Conservation (phyloP, 352 stramenopile species). For the Phytophthora hibernalis region DNA sequence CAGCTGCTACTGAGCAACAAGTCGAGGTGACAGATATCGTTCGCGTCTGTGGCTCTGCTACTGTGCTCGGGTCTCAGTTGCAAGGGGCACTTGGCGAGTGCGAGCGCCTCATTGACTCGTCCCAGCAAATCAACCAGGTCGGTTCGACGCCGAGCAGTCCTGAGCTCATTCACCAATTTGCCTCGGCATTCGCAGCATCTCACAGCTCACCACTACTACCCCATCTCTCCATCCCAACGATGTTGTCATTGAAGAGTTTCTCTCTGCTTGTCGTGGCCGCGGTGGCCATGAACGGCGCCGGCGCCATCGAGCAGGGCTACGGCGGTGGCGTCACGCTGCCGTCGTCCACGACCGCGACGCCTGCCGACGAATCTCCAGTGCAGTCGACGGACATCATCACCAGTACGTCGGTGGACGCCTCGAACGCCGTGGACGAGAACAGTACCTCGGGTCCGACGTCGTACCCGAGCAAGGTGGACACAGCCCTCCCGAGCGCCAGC, state of each 20-base stretch:
- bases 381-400: slow-evolving; percentile 8
- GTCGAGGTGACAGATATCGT: slow-evolving; percentile 16
- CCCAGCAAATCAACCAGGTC: background rate
- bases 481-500: slow-evolving; percentile 19
- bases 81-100: slow-evolving; percentile 11
- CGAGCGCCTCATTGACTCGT: slow-evolving; percentile 8
- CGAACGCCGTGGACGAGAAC: slow-evolving; percentile 13
- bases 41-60: slow-evolving; percentile 14
- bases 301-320: slow-evolving; percentile 31
- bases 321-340: slow-evolving; percentile 23
- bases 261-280: slow-evolving; percentile 29
- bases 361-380: slow-evolving; percentile 19
- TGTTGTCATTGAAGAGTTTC: slow-evolving; percentile 33
- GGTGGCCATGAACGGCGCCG: slow-evolving; percentile 31
- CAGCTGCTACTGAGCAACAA: slow-evolving; percentile 30
- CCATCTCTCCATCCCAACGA: slow-evolving; percentile 1
- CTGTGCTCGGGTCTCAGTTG: slow-evolving; percentile 12
- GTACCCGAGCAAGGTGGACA: slow-evolving; percentile 27
- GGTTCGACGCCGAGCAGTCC: background rate
- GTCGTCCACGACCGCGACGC: slow-evolving; percentile 17
- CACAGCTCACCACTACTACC: background rate
- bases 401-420: slow-evolving; percentile 18
- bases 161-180: slow-evolving; percentile 35
- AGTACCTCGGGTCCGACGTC: slow-evolving; percentile 3
- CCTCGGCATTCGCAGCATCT: slow-evolving; percentile 13